Evolutionary conservation across 2,329 filamentous ascomycete genomes (phyloP), one percentile per base, ranked within the genome.

Genomic region (Xylariaceae sp.): DNA sequence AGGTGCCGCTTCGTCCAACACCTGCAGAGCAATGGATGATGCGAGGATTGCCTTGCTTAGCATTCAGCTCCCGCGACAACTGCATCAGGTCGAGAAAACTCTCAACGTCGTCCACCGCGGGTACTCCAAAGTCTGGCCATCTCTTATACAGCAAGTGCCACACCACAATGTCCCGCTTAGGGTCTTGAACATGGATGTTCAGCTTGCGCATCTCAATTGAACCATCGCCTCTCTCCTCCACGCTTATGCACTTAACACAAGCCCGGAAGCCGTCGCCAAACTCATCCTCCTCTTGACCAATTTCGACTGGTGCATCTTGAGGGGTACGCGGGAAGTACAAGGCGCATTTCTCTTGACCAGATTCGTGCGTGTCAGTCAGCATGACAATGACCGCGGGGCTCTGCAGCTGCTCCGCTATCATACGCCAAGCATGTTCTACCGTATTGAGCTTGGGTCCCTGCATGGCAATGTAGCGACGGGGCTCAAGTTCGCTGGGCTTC

Each of bases 111-210:
- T 80, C 73, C 16, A 82, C 70, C 34, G 77, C 76, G 0, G 91
- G 89, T 2, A 94, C 87, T 24, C 84, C 83, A 63, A 93, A 95
- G 65, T 97, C 90, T 8, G 89, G 88, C 91, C 91, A 96, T 42
- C 79, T 81, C 32, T 79, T 83, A 66, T 94, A 97, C 12, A 95
- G 75, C 41, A 93, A 79, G 64, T 97, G 90, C 76, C 82, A 89
- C 35, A 96, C 76, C 17, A 43, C 60, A 50, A 49, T 58, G 41
- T 69, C 63, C 22, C 66, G 56, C 16, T 66, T 59, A 17, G 67
- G 66, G 12, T 66, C 68, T 3, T 67, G 60, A 3, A 81, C 68
- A 15, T 73, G 72, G 39, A 85, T 66, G 4, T 76, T 66, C 8
- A 98, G 68, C 57, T 87, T 87, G 46, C 91, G 82, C 38, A 95